Evolutionary conservation across 2,329 filamentous ascomycete genomes (phyloP).

Genomic region (Ophiostoma perfectum): DNA sequence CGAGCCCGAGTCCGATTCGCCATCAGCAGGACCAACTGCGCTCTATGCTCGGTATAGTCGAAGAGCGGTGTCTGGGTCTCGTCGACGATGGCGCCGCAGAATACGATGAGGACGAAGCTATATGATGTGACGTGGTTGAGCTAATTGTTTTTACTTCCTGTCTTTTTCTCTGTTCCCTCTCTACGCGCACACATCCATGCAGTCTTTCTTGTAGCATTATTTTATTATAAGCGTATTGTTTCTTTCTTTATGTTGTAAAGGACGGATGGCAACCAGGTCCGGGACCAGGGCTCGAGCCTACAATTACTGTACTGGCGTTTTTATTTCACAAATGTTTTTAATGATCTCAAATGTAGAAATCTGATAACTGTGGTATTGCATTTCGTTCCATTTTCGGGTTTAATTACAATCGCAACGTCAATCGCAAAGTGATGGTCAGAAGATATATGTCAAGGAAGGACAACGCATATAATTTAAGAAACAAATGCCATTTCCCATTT

Average conservation of each 20-base stretch:
- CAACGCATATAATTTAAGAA: neutral
- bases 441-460: neutral
- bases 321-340: no score
- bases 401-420: no score
- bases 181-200: no score
- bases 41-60: neutral
- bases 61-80: neutral
- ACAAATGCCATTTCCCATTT: constrained; percentile 9
- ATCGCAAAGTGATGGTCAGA: neutral
- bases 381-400: no score
- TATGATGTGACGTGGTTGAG: neutral
- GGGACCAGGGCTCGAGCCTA: no score
- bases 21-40: constrained; percentile 8
- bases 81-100: neutral
- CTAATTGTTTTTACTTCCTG: neutral
- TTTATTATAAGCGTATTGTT: no score
- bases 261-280: no score
- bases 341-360: no score
- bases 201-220: no score
- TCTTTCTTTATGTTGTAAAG: no score
- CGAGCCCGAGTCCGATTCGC: neutral
- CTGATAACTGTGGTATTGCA: no score
- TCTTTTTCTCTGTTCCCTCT: neutral
- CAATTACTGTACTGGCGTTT: no score
- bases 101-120: neutral